Conservation (phyloP, 2,329 filamentous ascomycete species). For the Leptographium wingfieldii region DNA sequence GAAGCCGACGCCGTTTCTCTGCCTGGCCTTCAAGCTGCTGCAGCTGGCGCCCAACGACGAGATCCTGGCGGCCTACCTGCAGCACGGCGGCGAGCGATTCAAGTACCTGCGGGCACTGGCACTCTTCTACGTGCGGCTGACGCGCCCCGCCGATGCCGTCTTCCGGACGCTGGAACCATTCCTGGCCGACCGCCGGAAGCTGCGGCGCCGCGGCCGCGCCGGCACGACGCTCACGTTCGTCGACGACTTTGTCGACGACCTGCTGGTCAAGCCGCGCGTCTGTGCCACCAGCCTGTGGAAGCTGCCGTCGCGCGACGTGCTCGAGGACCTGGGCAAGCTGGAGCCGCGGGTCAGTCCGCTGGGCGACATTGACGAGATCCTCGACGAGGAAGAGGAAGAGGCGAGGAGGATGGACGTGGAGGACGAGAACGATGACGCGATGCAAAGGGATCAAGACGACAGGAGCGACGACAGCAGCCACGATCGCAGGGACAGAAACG, state of each 20-base stretch:
- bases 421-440: background rate
- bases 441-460: background rate
- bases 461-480: background rate
- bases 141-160: slow-evolving; percentile 69
- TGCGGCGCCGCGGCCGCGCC: slow-evolving; percentile 62
- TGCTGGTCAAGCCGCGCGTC: slow-evolving; percentile 77
- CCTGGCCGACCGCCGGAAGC: slow-evolving; percentile 69
- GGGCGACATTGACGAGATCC: slow-evolving; percentile 61
- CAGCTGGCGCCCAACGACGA: slow-evolving; percentile 73
- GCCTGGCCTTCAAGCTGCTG: slow-evolving; percentile 85
- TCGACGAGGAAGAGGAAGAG: slow-evolving; percentile 46
- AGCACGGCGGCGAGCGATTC: slow-evolving; percentile 61
- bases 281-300: slow-evolving; percentile 91
- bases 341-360: slow-evolving; percentile 77
- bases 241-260: slow-evolving; percentile 88
- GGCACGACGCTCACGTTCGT: slow-evolving; percentile 68
- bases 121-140: slow-evolving; percentile 85
- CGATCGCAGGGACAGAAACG: background rate
- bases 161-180: slow-evolving; percentile 72
- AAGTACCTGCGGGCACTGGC: slow-evolving; percentile 85
- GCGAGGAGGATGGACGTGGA: slow-evolving; percentile 9
- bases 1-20: slow-evolving; percentile 84
- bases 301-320: slow-evolving; percentile 63
- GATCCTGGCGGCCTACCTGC: slow-evolving; percentile 68
- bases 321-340: slow-evolving; percentile 82